Conservation (phyloP, 2,329 filamentous ascomycete genomes). For the Diaporthe sp. region DNA sequence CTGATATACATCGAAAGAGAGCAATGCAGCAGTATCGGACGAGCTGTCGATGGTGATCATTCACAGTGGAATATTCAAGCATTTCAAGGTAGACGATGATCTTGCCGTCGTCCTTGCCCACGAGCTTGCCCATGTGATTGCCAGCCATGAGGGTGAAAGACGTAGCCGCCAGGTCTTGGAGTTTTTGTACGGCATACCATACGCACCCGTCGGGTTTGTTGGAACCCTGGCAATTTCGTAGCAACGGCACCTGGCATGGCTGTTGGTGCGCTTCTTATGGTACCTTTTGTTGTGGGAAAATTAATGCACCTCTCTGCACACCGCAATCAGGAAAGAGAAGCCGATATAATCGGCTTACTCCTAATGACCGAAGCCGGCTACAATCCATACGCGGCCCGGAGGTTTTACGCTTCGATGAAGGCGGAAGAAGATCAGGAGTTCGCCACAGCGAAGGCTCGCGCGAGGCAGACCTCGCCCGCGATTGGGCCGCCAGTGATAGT, state of each 20-base stretch:
- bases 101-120: neutral
- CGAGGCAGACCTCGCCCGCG: neutral
- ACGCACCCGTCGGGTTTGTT: neutral
- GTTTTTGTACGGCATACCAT: neutral
- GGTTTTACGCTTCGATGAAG: neutral
- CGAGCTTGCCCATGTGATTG: neutral
- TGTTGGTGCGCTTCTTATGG: neutral
- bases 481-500: neutral
- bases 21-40: neutral
- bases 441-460: neutral
- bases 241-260: too few species aligned
- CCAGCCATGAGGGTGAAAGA: neutral
- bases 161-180: neutral
- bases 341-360: neutral
- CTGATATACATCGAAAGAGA: neutral
- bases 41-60: neutral
- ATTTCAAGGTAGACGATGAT: neutral
- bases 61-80: neutral
- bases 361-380: neutral
- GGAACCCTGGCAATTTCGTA: neutral
- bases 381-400: neutral
- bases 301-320: neutral
- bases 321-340: neutral
- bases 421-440: neutral
- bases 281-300: neutral